These are phyloP conservation scores for Rhododendron simsii DNA, from an alignment of 148 eudicot species.

Conservation along the genomic window DNA sequence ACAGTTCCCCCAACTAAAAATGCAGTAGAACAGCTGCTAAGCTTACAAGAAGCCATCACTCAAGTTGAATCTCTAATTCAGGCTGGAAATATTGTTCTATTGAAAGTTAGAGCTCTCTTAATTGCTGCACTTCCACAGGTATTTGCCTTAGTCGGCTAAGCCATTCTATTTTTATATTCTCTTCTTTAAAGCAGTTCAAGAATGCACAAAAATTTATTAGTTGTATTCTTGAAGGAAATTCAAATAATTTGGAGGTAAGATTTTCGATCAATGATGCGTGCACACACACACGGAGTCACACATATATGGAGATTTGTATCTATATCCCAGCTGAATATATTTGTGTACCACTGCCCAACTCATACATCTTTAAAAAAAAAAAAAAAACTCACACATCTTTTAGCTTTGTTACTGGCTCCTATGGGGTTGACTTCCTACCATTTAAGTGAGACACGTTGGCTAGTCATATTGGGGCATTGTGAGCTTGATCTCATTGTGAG, in stretches of 20 bases:
- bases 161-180: not conserved
- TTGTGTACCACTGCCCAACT: not conserved
- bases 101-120: constrained; percentile 69
- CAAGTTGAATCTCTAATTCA: constrained; percentile 67
- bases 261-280: not conserved
- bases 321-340: not conserved
- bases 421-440: not conserved
- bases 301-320: not conserved
- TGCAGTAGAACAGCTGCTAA: constrained; percentile 75
- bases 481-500: no score
- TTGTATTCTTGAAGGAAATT: not conserved
- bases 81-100: constrained; percentile 56
- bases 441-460: not conserved
- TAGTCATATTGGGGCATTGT: not conserved
- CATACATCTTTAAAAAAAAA: no score
- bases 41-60: constrained; percentile 66
- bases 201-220: not conserved
- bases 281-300: not conserved
- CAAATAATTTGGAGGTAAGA: not conserved
- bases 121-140: constrained; percentile 76
- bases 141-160: constrained; percentile 2
- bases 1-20: constrained; percentile 59
- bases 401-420: not conserved
- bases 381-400: no score
- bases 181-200: not conserved